Evolutionary conservation across 192 early-diverging fungal species (phyloP).

Genomic region (Coemansia nantahalensis): DNA sequence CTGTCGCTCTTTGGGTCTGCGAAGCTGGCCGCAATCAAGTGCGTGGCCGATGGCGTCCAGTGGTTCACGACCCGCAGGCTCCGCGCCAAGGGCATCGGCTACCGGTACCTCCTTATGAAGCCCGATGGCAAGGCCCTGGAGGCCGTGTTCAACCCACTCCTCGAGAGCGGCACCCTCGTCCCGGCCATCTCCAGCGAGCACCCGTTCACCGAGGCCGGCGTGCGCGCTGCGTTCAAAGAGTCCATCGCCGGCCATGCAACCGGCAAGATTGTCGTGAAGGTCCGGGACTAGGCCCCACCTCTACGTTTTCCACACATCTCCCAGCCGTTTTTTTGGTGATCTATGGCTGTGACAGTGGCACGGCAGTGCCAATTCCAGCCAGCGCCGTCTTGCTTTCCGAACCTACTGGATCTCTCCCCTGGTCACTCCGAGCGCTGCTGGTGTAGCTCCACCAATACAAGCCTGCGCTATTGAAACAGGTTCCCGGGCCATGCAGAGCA

Average conservation of each 20-base stretch:
- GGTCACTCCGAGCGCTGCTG: too few species aligned
- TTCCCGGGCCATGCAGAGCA: too few species aligned
- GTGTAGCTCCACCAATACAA: too few species aligned
- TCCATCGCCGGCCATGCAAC: constrained; percentile 48
- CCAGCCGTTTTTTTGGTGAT: too few species aligned
- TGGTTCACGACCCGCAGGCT: constrained; percentile 26
- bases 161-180: constrained; percentile 28
- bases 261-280: constrained; percentile 52
- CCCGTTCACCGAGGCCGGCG: constrained; percentile 39
- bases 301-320: too few species aligned
- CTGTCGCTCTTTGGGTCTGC: constrained; percentile 5
- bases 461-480: too few species aligned
- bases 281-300: constrained; percentile 22
- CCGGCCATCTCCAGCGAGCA: constrained; percentile 45
- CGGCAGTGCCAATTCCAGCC: too few species aligned
- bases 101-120: constrained; percentile 17
- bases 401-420: too few species aligned
- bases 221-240: constrained; percentile 38
- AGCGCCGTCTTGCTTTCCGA: too few species aligned
- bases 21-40: constrained; percentile 15
- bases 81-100: constrained; percentile 22
- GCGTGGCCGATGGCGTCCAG: neutral
- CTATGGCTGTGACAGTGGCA: too few species aligned
- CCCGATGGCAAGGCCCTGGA: constrained; percentile 40
- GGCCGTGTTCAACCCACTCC: constrained; percentile 38